Evolutionary conservation across 1,139 yeast genomes (phyloP).

Genomic region (Yamadazyma atlantica): DNA sequence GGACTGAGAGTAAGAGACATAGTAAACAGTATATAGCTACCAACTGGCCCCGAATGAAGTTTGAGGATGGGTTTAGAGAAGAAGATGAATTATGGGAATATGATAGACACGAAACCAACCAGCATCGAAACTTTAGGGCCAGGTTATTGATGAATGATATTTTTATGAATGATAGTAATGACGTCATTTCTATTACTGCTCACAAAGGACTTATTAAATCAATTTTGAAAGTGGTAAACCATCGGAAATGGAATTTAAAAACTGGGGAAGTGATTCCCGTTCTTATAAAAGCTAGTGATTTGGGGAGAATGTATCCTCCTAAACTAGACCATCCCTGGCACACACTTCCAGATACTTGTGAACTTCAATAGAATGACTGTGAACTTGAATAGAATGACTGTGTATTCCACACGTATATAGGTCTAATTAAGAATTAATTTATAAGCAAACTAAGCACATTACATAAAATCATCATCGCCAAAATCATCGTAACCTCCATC

Average conservation of each 20-base stretch:
- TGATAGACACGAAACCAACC: constrained; percentile 24
- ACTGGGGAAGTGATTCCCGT: constrained; percentile 27
- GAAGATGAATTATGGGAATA: constrained; percentile 29
- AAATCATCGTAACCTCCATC: constrained; percentile 46
- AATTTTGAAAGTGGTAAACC: constrained; percentile 27
- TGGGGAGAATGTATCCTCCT: constrained; percentile 9
- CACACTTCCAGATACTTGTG: constrained; percentile 15
- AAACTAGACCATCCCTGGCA: constrained; percentile 17
- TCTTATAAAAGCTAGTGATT: constrained; percentile 14
- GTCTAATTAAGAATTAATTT: background rate
- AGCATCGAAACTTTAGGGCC: constrained; percentile 30
- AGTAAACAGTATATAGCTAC: constrained; percentile 22
- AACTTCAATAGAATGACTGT: background rate
- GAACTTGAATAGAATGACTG: background rate
- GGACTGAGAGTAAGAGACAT: constrained; percentile 37
- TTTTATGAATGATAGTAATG: constrained; percentile 25
- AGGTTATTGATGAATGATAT: constrained; percentile 29
- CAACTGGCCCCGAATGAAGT: constrained; percentile 24
- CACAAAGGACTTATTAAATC: constrained; percentile 37
- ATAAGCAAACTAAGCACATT: constrained; percentile 12
- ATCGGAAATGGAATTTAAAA: constrained; percentile 20
- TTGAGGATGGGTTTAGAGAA: constrained; percentile 30
- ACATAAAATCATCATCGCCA: constrained; percentile 90
- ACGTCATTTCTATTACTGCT: constrained; percentile 31
- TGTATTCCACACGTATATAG: too few relatives aligned